Evolutionary conservation across 352 stramenopile species (phyloP).

Genomic region (Blastocystis sp.): DNA sequence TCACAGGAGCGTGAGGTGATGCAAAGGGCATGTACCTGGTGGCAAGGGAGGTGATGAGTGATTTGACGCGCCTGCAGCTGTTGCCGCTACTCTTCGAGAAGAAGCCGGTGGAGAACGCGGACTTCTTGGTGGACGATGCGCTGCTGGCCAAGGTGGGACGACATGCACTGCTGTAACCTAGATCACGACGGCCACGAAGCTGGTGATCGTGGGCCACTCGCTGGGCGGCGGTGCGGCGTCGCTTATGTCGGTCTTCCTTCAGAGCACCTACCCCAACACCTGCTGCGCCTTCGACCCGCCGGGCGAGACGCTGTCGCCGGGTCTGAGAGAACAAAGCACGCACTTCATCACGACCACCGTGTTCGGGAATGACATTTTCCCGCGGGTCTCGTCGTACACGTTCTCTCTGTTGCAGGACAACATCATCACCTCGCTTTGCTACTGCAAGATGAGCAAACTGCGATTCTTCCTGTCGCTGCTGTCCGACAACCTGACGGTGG

Average conservation of each 20-base stretch:
- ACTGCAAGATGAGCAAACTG: conserved; percentile 25
- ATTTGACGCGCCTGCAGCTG: conserved; percentile 1
- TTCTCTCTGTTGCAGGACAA: conserved; percentile 51
- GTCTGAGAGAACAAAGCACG: conserved; percentile 3
- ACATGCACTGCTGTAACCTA: neutral
- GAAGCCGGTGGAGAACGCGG: neutral
- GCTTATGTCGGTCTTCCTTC: conserved; percentile 55
- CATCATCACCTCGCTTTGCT: conserved; percentile 9
- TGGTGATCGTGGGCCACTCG: conserved; percentile 60
- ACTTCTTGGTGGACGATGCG: neutral
- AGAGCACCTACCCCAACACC: conserved; percentile 46
- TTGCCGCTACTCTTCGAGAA: conserved; percentile 31
- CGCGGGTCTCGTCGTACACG: conserved; percentile 51
- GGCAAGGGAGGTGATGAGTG: conserved; percentile 24
- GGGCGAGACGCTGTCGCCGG: conserved; percentile 43
- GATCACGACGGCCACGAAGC: conserved; percentile 38
- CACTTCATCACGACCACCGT: conserved; percentile 61
- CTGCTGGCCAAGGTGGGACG: neutral
- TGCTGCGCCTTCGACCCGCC: conserved; percentile 52
- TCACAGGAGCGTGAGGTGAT: neutral
- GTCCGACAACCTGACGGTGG: conserved; percentile 7
- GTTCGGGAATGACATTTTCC: conserved; percentile 63
- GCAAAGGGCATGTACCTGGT: conserved; percentile 53
- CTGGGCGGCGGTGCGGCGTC: conserved; percentile 38
- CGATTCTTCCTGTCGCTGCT: conserved; percentile 2